Conservation (phyloP, 352 stramenopile genomes). For the Pythium oligandrum region DNA sequence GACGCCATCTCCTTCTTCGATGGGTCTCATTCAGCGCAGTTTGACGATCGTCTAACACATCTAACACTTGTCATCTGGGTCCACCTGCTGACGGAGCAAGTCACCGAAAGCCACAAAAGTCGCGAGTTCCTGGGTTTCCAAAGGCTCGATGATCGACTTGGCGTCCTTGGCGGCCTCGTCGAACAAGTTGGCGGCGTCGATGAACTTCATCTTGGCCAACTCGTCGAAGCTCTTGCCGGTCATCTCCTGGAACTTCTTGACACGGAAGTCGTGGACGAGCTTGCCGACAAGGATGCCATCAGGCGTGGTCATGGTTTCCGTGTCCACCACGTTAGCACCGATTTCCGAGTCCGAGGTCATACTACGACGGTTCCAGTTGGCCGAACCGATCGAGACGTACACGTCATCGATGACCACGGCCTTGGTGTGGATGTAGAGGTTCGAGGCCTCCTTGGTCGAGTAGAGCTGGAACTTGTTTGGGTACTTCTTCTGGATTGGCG, state of each 20-base stretch:
- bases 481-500: slow-evolving; percentile 10
- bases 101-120: no score
- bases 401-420: slow-evolving; percentile 14
- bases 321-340: slow-evolving; percentile 14
- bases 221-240: slow-evolving; percentile 12
- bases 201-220: slow-evolving; percentile 14
- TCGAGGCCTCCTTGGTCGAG: slow-evolving; percentile 10
- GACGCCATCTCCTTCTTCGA: no score
- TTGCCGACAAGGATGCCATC: slow-evolving; percentile 9
- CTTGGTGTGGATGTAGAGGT: slow-evolving; percentile 21
- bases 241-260: slow-evolving; percentile 16
- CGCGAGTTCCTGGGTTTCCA: no score
- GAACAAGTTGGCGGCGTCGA: slow-evolving; percentile 17
- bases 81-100: no score
- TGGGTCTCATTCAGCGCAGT: no score
- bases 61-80: no score
- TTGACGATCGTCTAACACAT: no score
- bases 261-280: slow-evolving; percentile 12
- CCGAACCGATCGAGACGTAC: slow-evolving; percentile 12
- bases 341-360: slow-evolving; percentile 35
- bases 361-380: slow-evolving; percentile 32
- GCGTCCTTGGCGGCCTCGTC: slow-evolving; percentile 7
- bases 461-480: slow-evolving; percentile 21
- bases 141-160: neutral
- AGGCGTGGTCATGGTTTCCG: neutral